Evolutionary conservation across 2,329 filamentous ascomycete species (phyloP), one percentile per base, ranked within the genome.

Genomic region (Colletotrichum trifolii): DNA sequence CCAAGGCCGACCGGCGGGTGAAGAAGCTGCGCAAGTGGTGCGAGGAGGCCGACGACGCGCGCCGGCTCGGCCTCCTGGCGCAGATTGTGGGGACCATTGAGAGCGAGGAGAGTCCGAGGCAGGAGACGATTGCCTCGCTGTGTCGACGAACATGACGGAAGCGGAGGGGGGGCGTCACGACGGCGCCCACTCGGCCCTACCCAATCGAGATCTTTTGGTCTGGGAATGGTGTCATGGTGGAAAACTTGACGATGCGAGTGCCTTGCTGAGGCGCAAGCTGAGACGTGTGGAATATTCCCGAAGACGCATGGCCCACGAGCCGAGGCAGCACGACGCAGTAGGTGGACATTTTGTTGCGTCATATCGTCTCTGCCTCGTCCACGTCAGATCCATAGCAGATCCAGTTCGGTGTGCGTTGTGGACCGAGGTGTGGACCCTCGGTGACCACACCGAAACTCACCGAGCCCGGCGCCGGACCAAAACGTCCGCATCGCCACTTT

Each of bases 11-110:
- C 11, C 48, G 60, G 2, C 64, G 64, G 8, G 58, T 54, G 43
- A 36, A n/a, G 15, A 63, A 64, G 43, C 8, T 66, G 8, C 17
- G 33, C 15, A n/a, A 34, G 12, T 66, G 64, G 64, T 66, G 64
- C 38, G 6, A 40, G 6, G 60, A 64, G 11, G 60, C 53, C 1
- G 13, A 9, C 6, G 62, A 65, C n/a, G n/a, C 7, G 2, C 2
- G 11, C 11, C 25, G 62, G 13, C 10, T 56, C 5, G 13, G 34
- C 6, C 15, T 15, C 7, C 10, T 65, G 8, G 13, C 57, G 62
- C 6, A 49, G 45, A 6, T 55, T 8, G 12, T 45, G 52, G 2
- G 62, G 48, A 9, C 62, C 62, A n/a, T 48, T 64, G 35, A 10
- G 55, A 8, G 48, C 57, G 7, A 64, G 49, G 45, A n/a, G 10